phyloP scores from a whole-genome alignment of 164 flowering plant genomes.

The Piper longum region DNA sequence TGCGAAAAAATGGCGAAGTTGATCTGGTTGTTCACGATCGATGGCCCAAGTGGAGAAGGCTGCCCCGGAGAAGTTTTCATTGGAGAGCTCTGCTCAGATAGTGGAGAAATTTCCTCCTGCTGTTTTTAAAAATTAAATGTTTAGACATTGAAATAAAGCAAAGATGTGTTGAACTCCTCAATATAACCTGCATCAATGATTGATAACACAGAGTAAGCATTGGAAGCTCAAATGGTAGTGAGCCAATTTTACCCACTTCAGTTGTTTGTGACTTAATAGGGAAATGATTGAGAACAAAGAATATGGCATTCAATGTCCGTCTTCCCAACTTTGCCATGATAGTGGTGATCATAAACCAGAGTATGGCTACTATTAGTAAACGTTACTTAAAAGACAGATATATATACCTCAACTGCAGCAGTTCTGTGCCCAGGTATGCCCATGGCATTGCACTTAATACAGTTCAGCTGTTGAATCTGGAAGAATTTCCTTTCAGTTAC shows the following conservation, averaged over 20 bases:
- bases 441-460: conserved; percentile 8
- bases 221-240: not conserved
- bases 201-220: not conserved
- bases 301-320: not conserved
- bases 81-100: conserved; percentile 17
- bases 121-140: not conserved
- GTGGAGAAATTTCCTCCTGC: conserved; percentile 35
- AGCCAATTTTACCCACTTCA: not conserved
- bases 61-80: conserved; percentile 56
- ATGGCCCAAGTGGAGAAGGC: conserved; percentile 75
- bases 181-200: not conserved
- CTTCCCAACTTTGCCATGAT: not conserved
- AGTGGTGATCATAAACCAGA: not conserved
- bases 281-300: no score
- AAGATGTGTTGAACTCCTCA: not conserved
- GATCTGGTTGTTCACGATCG: conserved; percentile 64
- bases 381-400: not conserved
- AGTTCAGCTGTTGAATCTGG: conserved; percentile 21
- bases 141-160: conserved; percentile 1
- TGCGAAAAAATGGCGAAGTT: conserved; percentile 85
- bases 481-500: conserved; percentile 4
- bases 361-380: not conserved
- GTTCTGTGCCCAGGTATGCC: conserved; percentile 23
- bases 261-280: not conserved
- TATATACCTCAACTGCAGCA: conserved; percentile 37